Base-by-base conservation (phyloP, 2,329 filamentous ascomycete genomes). In the Stagonosporopsis vannaccii region DNA sequence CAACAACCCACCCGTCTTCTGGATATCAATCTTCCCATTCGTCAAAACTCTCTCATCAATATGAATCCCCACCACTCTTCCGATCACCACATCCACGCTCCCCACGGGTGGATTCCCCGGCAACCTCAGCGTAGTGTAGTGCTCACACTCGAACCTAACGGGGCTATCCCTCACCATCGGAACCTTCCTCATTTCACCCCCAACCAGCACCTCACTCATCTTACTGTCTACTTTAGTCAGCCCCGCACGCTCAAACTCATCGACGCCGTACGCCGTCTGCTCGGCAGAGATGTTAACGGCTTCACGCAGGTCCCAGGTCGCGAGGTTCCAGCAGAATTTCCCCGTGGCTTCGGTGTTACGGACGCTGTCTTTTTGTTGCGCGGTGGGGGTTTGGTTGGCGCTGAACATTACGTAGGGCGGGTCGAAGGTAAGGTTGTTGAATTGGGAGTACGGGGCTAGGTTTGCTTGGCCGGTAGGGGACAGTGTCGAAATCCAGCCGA, bases 321-420 rank as follows among this genome's bases (percentile, higher is more conserved):
- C 84, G 6, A 88, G 75, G 65, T 84, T 85, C 84, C 84, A 87
- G 62, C 80, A 81, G 65, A 87, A 87, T 1, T 79, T 74, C 5
- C 84, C 83, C 0, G 83, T 85, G 6, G 76, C 61, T 67, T 87
- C 84, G 60, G 77, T 81, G 68, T 87, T 87, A 63, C 75, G 70
- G 28, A 84, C 83, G 0, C 81, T 85, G 71, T 87, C 84, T 67
- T 87, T 87, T 54, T 81, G 80, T 0, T 63, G 47, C 2, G 66
- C 67, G 8, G 71, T 60, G 0, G 78, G 72, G 0, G 81, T 84
- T 67, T 86, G 82, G 71, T 87, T 87, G 2, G 82, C 80, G 30
- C 77, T 78, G 79, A 88, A 87, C 81, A 87, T 85, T 25, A 87
- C 81, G 65, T 85, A 86, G 0, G 85, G 85, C 0, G 85, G 85